These are phyloP conservation scores for Scutellaria barbata DNA, from an alignment of 257 asterid species.

Conservation along the genomic window DNA sequence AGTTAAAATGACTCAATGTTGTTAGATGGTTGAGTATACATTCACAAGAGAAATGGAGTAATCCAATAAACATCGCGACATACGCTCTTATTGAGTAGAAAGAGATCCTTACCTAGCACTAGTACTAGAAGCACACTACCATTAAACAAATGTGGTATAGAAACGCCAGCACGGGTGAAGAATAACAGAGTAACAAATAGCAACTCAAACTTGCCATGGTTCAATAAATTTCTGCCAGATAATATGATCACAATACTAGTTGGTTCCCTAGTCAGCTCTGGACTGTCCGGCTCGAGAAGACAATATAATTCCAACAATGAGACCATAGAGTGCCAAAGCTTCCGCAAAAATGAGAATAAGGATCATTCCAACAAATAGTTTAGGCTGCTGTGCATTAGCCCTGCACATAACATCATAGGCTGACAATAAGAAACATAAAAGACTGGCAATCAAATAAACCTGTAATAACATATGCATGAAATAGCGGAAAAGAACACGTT, in stretches of 20 bases:
- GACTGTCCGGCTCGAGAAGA: conserved; percentile 82
- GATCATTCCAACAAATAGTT: conserved; percentile 81
- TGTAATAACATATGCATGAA: conserved; percentile 11
- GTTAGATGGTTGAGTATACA: neutral
- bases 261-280: conserved; percentile 56
- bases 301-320: conserved; percentile 73
- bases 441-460: neutral
- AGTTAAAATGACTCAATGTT: neutral
- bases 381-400: conserved; percentile 79
- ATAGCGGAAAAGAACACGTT: neutral
- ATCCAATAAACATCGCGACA: conserved; percentile 18
- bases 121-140: conserved; percentile 28
- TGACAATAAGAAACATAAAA: neutral
- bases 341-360: conserved; percentile 78
- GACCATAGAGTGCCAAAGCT: conserved; percentile 77
- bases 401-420: conserved; percentile 40
- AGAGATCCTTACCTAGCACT: conserved; percentile 14
- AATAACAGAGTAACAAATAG: conserved; percentile 26
- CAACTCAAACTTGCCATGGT: conserved; percentile 22
- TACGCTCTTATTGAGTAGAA: conserved; percentile 31
- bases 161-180: conserved; percentile 24
- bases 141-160: conserved; percentile 7
- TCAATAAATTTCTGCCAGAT: conserved; percentile 14
- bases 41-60: neutral
- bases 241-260: neutral